Conservation (phyloP, 148 eudicot genomes). For the Rhododendron griersonianum region DNA sequence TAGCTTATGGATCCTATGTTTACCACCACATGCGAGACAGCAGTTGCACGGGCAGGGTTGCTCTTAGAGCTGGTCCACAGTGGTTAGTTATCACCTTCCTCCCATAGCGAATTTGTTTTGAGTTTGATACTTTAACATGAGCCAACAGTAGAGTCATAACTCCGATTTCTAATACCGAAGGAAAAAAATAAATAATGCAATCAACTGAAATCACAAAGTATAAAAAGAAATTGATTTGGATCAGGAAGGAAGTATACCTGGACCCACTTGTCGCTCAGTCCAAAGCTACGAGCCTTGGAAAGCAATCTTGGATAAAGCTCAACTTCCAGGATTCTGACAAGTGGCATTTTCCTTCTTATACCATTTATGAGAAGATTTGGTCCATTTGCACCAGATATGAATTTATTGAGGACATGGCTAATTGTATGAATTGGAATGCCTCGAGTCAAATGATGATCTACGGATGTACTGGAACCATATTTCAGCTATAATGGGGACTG, state of each 20-base stretch:
- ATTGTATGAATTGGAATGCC: slow-evolving; percentile 84
- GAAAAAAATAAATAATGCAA: neutral
- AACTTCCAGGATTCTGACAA: slow-evolving; percentile 78
- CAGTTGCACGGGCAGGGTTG: neutral
- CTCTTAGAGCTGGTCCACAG: neutral
- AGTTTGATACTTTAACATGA: neutral
- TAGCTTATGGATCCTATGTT: neutral
- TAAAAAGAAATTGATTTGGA: slow-evolving; percentile 26
- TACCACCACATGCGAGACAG: neutral
- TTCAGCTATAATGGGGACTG: slow-evolving; percentile 49
- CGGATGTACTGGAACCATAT: slow-evolving; percentile 60
- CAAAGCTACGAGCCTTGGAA: slow-evolving; percentile 93
- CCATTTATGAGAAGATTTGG: slow-evolving; percentile 83
- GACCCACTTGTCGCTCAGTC: slow-evolving; percentile 80
- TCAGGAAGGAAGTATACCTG: slow-evolving; percentile 40
- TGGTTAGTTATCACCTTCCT: neutral
- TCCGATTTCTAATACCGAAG: neutral
- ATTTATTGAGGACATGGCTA: slow-evolving; percentile 72
- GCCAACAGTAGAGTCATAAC: neutral
- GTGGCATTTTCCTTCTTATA: slow-evolving; percentile 79
- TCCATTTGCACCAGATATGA: slow-evolving; percentile 69
- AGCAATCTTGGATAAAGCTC: slow-evolving; percentile 89
- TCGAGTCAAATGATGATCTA: slow-evolving; percentile 87
- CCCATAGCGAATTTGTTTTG: neutral
- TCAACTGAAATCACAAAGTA: neutral